These are phyloP conservation scores for Endothia cerciana DNA, from an alignment of 2,329 filamentous ascomycete species.

Conservation along the genomic window DNA sequence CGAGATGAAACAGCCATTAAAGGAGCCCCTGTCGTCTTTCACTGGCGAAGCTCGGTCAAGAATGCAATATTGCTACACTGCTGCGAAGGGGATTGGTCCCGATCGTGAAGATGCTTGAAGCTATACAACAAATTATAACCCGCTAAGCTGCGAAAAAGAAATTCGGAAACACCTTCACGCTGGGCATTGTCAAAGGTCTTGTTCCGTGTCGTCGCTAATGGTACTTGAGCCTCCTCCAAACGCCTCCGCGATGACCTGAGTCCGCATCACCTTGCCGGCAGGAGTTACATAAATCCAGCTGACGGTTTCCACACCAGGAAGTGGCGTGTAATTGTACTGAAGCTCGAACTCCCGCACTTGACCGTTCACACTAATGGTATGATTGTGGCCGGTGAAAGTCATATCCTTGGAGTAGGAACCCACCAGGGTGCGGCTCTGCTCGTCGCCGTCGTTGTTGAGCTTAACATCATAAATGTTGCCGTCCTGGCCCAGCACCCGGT, in stretches of 20 bases:
- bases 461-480: conserved; percentile 58
- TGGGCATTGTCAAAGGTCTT: conserved; percentile 22
- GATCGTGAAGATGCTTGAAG: neutral
- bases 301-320: conserved; percentile 48
- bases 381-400: conserved; percentile 58
- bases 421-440: conserved; percentile 47
- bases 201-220: conserved; percentile 46
- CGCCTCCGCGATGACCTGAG: conserved; percentile 56
- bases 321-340: conserved; percentile 58
- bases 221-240: conserved; percentile 56
- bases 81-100: neutral
- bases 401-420: conserved; percentile 57
- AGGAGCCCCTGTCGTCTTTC: neutral
- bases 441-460: conserved; percentile 57
- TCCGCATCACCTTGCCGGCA: conserved; percentile 51
- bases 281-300: conserved; percentile 54
- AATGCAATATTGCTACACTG: neutral
- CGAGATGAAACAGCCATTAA: neutral
- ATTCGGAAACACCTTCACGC: neutral
- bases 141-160: neutral
- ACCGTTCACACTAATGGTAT: conserved; percentile 48
- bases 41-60: neutral
- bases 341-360: conserved; percentile 50
- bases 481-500: conserved; percentile 59
- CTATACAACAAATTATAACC: neutral